A percentile compares a stretch with the other conserved stretches of the same genome.
Evolutionary conservation across 2,329 filamentous ascomycete species (phyloP).

Genomic region (Phaeosphaeriaceae sp.): DNA sequence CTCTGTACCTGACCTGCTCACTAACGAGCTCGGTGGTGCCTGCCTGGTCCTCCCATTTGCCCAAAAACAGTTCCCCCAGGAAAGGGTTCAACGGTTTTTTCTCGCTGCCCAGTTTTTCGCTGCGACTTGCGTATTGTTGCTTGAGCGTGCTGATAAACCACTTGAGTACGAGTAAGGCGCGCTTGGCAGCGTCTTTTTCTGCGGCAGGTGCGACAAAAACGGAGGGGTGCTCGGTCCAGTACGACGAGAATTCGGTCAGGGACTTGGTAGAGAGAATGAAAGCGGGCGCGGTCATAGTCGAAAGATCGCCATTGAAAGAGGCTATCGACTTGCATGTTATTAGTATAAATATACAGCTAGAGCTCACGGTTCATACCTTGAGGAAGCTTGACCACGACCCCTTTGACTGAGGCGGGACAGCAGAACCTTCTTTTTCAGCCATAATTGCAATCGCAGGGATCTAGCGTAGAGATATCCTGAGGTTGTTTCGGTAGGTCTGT

Average conservation of each 20-base stretch:
- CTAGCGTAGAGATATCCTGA: slow-evolving; percentile 4
- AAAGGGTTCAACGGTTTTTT: slow-evolving; percentile 99
- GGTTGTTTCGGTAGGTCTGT: neutral
- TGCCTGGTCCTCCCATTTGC: slow-evolving; percentile 82
- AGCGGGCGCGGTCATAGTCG: slow-evolving; percentile 62
- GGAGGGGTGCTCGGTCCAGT: slow-evolving; percentile 63
- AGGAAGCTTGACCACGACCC: slow-evolving; percentile 58
- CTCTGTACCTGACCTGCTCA: slow-evolving; percentile 80
- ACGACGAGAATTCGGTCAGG: slow-evolving; percentile 63
- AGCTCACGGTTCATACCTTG: slow-evolving; percentile 46
- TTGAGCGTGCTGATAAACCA: slow-evolving; percentile 96
- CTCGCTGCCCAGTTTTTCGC: slow-evolving; percentile 85
- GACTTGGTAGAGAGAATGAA: slow-evolving; percentile 63
- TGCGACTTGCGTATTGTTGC: slow-evolving; percentile 78
- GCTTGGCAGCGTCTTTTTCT: slow-evolving; percentile 80
- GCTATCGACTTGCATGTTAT: slow-evolving; percentile 54
- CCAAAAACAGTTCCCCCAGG: slow-evolving; percentile 90
- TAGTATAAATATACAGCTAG: slow-evolving; percentile 7
- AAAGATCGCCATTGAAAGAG: slow-evolving; percentile 63
- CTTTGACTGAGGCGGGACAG: slow-evolving; percentile 54
- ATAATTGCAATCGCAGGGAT: slow-evolving; percentile 16
- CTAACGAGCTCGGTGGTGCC: slow-evolving; percentile 87
- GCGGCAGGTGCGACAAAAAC: slow-evolving; percentile 82
- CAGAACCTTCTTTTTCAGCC: slow-evolving; percentile 51
- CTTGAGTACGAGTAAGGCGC: slow-evolving; percentile 86